A percentile compares a stretch with the other conserved stretches of the same genome.
Evolutionary conservation across 352 stramenopile species (phyloP).

Genomic region (Phytophthora boehmeriae): DNA sequence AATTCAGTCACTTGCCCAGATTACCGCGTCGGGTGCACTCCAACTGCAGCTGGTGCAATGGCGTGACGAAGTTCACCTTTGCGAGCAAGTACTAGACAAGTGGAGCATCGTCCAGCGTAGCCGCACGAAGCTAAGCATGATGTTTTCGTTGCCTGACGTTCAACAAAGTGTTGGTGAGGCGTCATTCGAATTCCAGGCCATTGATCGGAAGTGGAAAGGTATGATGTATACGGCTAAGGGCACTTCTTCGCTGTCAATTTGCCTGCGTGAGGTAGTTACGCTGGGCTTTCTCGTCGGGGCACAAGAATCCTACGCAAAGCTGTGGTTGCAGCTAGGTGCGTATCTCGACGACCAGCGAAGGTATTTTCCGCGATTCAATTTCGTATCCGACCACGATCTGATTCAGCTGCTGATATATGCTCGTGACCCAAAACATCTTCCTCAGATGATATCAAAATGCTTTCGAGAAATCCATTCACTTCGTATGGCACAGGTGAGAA

Average conservation of each 20-base stretch:
- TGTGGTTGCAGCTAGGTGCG: slow-evolving; percentile 58
- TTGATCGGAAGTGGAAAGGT: slow-evolving; percentile 72
- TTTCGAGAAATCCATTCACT: slow-evolving; percentile 51
- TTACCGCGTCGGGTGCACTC: slow-evolving; percentile 42
- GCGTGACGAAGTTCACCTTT: slow-evolving; percentile 66
- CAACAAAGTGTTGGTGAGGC: slow-evolving; percentile 62
- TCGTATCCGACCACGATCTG: slow-evolving; percentile 67
- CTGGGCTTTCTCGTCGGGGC: slow-evolving; percentile 50
- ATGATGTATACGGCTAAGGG: slow-evolving; percentile 68
- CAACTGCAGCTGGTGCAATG: slow-evolving; percentile 51
- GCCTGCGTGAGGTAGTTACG: slow-evolving; percentile 66
- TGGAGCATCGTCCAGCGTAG: slow-evolving; percentile 61
- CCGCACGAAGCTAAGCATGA: slow-evolving; percentile 47
- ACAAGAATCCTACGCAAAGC: slow-evolving; percentile 49
- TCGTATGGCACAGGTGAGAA: slow-evolving; percentile 18
- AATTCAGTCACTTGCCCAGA: slow-evolving; percentile 60
- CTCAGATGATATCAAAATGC: slow-evolving; percentile 55
- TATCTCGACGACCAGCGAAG: slow-evolving; percentile 70
- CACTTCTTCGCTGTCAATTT: slow-evolving; percentile 53
- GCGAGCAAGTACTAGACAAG: slow-evolving; percentile 61
- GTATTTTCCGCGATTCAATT: slow-evolving; percentile 64
- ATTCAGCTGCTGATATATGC: slow-evolving; percentile 60
- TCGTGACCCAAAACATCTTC: slow-evolving; percentile 36
- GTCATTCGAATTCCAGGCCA: slow-evolving; percentile 60
- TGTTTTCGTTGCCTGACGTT: slow-evolving; percentile 61